Base-by-base conservation (phyloP, 179 eudicot species). In the Patellifolia procumbens region DNA sequence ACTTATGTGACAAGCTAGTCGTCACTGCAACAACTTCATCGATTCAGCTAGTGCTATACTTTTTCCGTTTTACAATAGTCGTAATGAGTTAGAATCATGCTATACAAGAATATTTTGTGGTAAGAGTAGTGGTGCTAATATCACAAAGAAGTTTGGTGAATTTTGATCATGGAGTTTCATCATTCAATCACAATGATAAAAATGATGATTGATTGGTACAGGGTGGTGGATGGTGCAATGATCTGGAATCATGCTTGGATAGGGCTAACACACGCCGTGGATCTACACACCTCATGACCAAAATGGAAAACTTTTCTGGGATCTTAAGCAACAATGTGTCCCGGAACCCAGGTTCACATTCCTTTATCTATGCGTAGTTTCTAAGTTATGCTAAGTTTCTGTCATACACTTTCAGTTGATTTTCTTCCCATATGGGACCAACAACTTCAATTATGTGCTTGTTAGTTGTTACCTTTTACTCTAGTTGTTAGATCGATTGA, bases 201-300 rank as follows among this genome's bases (percentile, higher is more conserved):
- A 49, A 43, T 62, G 16, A 69, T 61, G 34, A 53, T n/a, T 16
- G 2, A 45, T 29, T 15, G 49, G 51, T 74, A 72, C 67, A 95
- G 99, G 99, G 99, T 76, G 99, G 97, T 72, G 99, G 99, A 74
- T 95, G 99, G 99, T 95, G 99, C 90, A 93, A 90, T 73, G 91
- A 89, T 77, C 68, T 95, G 7, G 81, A 85, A 74, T 89, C 97
- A 45, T 95, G 97, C 78, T 37, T 87, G 82, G 88, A 83, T 34
- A 90, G 99, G 84, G 89, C 99, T 55, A 59, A 74, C 35, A 88
- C 92, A 22, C 97, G 82, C 28, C 99, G 91, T 60, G 99, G 99
- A 61, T 95, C 99, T 1, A 90, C 97, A 37, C 88, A 72, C 64
- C 87, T 78, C 81, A 95, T 95, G 99, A 83, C 26, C 83, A 90